Evolutionary conservation across 257 asterid genomes (phyloP).

Genomic region (Solanum megistacrolobum): DNA sequence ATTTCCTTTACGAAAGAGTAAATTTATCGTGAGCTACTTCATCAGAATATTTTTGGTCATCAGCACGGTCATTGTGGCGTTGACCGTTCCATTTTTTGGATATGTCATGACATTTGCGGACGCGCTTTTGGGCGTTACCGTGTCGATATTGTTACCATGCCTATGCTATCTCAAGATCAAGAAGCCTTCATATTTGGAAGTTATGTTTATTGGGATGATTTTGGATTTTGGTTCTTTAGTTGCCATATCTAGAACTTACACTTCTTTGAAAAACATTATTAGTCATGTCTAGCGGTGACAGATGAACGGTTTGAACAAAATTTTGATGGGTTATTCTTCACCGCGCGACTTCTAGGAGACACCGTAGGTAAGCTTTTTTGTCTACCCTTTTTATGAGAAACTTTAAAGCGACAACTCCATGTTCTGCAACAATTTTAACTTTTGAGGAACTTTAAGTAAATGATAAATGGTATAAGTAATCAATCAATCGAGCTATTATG

Average conservation of each 20-base stretch:
- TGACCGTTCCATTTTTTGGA: conserved; percentile 20
- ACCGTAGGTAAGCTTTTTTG: no score
- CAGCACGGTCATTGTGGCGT: conserved; percentile 10
- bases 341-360: no score
- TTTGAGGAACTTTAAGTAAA: background rate
- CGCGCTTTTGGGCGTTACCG: conserved; percentile 21
- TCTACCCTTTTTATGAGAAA: no score
- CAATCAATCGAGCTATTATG: background rate
- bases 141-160: conserved; percentile 36
- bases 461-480: no score
- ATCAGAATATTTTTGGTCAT: conserved; percentile 9
- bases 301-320: no score
- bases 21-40: background rate
- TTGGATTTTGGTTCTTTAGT: no score
- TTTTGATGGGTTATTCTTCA: no score
- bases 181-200: conserved; percentile 10
- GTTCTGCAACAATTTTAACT: no score
- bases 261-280: no score
- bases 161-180: conserved; percentile 39
- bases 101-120: conserved; percentile 47
- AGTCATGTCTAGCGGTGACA: no score
- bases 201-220: background rate
- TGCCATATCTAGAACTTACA: no score
- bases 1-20: background rate
- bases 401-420: no score